Percentiles rank a stretch among this genome's conserved stretches.
phyloP scores from a whole-genome alignment of 768 basidiomycete genomes.

The Mycena galopus region DNA sequence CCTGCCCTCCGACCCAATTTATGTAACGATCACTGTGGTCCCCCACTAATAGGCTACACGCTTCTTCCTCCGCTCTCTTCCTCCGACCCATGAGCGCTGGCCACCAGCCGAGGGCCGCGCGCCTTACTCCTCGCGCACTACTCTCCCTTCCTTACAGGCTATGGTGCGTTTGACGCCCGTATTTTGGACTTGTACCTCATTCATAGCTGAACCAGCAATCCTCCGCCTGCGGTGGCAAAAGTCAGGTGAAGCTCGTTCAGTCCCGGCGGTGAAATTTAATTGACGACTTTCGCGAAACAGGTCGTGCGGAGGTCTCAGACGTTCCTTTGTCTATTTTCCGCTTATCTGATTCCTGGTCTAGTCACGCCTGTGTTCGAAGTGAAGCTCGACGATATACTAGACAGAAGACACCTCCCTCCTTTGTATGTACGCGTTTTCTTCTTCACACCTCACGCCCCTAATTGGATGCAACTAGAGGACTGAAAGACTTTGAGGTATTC shows the following conservation, averaged over 20 bases:
- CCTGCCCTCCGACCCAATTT: too few relatives aligned
- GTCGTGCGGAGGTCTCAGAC: constrained; percentile 71
- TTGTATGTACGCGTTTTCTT: constrained; percentile 53
- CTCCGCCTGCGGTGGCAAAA: constrained; percentile 1
- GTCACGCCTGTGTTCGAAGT: constrained; percentile 78
- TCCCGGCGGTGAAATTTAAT: constrained; percentile 49
- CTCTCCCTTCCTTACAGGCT: constrained; percentile 48
- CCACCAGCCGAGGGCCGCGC: constrained; percentile 46
- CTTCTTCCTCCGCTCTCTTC: neutral
- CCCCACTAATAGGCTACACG: neutral
- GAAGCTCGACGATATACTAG: constrained; percentile 79
- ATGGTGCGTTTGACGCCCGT: too few relatives aligned
- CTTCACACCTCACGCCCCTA: too few relatives aligned
- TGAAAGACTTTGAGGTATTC: constrained; percentile 76
- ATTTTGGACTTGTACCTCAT: too few relatives aligned
- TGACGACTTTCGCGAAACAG: constrained; percentile 62
- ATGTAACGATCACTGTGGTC: constrained; percentile 6
- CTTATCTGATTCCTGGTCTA: constrained; percentile 39
- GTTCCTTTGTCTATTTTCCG: neutral
- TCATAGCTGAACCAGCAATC: too few relatives aligned
- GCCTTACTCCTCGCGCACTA: constrained; percentile 46
- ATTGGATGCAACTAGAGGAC: too few relatives aligned
- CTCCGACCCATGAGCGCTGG: constrained; percentile 17
- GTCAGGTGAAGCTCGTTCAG: constrained; percentile 38
- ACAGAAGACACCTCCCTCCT: constrained; percentile 83